Conservation (phyloP, 2,329 filamentous ascomycete genomes). For the Phyllosticta citribraziliensis region DNA sequence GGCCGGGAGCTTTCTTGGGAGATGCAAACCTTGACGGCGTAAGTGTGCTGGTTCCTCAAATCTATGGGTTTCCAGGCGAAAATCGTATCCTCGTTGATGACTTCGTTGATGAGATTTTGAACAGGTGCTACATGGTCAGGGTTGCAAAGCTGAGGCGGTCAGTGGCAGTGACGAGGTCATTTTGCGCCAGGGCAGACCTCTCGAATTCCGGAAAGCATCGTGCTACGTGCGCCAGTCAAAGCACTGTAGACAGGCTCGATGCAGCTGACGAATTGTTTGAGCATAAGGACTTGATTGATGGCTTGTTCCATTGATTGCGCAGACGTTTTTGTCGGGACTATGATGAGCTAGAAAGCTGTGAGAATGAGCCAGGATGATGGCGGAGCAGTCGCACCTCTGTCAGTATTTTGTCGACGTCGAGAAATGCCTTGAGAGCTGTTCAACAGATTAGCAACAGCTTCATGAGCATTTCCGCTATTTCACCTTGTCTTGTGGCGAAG, state of each 20-base stretch:
- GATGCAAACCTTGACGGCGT: constrained; percentile 62
- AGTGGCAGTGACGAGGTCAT: not conserved
- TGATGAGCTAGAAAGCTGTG: constrained; percentile 52
- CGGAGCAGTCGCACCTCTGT: constrained; percentile 47
- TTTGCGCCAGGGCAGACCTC: constrained; percentile 31
- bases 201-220: constrained; percentile 57
- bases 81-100: constrained; percentile 71
- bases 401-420: constrained; percentile 71
- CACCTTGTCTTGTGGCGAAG: constrained; percentile 58
- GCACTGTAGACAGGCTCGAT: constrained; percentile 60
- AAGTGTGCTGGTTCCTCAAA: constrained; percentile 78
- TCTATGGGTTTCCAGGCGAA: constrained; percentile 75
- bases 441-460: constrained; percentile 2
- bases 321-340: constrained; percentile 57
- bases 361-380: constrained; percentile 14
- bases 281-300: constrained; percentile 75
- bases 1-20: not conserved
- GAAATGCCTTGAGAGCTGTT: constrained; percentile 60
- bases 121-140: constrained; percentile 53
- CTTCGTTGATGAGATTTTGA: constrained; percentile 53
- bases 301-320: constrained; percentile 66
- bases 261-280: constrained; percentile 69
- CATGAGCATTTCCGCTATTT: not conserved
- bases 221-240: constrained; percentile 52
- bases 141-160: constrained; percentile 46